Conservation (phyloP, 768 basidiomycete species). For the Rickenella mellea region DNA sequence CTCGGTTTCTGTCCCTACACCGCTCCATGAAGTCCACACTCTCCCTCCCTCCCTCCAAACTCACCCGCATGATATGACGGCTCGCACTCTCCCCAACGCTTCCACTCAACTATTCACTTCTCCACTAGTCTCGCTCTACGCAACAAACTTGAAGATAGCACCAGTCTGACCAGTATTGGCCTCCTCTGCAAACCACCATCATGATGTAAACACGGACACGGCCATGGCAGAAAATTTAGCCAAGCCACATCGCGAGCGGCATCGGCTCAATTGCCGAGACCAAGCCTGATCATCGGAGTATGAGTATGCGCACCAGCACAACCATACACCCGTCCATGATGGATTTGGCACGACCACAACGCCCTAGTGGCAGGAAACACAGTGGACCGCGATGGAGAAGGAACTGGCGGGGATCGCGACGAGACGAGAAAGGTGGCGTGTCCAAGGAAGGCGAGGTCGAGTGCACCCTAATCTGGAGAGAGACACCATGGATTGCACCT, state of each 20-base stretch:
- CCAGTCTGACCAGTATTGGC: slow-evolving; percentile 41
- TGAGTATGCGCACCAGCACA: too few species aligned
- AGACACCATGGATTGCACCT: slow-evolving; percentile 46
- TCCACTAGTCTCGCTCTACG: slow-evolving; percentile 47
- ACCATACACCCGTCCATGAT: too few species aligned
- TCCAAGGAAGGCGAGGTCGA: slow-evolving; percentile 9
- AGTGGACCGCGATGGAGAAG: slow-evolving; percentile 13
- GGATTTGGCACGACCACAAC: background rate
- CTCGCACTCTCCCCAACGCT: slow-evolving; percentile 72
- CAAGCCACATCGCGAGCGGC: slow-evolving; percentile 42
- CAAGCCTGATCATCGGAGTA: slow-evolving; percentile 36
- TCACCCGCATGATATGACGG: slow-evolving; percentile 33
- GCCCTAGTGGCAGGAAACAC: slow-evolving; percentile 13
- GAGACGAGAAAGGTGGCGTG: slow-evolving; percentile 12
- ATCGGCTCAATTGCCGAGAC: slow-evolving; percentile 31
- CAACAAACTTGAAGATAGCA: slow-evolving; percentile 53
- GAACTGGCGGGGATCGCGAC: slow-evolving; percentile 18
- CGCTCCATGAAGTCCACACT: slow-evolving; percentile 3
- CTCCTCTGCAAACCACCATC: slow-evolving; percentile 35
- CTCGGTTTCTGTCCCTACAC: too few species aligned
- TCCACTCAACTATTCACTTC: slow-evolving; percentile 50
- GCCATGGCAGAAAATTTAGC: slow-evolving; percentile 49
- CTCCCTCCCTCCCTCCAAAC: slow-evolving; percentile 20
- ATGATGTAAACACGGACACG: slow-evolving; percentile 12
- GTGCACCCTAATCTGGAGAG: slow-evolving; percentile 26